Conservation (phyloP, 805 yeast genomes). For the Candida nonsorbophila region DNA sequence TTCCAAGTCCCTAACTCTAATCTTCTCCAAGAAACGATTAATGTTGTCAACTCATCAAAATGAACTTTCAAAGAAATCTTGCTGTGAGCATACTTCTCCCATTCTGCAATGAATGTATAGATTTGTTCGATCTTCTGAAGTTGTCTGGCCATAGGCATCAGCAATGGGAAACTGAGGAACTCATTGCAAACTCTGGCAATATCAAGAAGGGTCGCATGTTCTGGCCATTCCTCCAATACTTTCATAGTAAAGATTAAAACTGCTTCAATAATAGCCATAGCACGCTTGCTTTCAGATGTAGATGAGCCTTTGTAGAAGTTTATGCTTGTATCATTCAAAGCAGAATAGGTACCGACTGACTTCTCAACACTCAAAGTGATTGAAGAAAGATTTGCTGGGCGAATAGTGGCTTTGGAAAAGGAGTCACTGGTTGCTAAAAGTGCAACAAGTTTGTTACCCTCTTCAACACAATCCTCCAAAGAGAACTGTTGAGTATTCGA, state of each 20-base stretch:
- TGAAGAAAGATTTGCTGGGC: constrained; percentile 2
- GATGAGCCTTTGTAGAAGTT: constrained; percentile 64
- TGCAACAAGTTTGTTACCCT: constrained; percentile 28
- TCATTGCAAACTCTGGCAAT: constrained; percentile 62
- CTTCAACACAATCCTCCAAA: constrained; percentile 25
- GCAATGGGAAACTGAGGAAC: constrained; percentile 53
- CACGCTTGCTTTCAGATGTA: constrained; percentile 54
- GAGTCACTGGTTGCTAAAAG: constrained; percentile 1
- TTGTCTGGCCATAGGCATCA: constrained; percentile 70
- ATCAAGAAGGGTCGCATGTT: constrained; percentile 81
- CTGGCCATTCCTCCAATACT: constrained; percentile 78
- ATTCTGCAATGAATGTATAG: constrained; percentile 75
- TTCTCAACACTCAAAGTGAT: constrained; percentile 9
- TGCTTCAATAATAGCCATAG: constrained; percentile 42
- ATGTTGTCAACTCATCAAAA: constrained; percentile 52
- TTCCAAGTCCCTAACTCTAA: constrained; percentile 86
- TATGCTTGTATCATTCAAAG: constrained; percentile 12
- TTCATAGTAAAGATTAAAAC: constrained; percentile 28
- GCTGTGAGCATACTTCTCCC: constrained; percentile 88
- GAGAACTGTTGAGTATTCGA: constrained; percentile 10
- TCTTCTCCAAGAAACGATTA: constrained; percentile 88
- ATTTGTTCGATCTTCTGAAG: constrained; percentile 83
- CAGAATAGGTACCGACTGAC: constrained; percentile 6
- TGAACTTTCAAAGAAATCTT: constrained; percentile 59
- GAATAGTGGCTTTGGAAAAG: constrained; percentile 4